Percentiles rank a stretch among this genome's conserved stretches.
Evolutionary conservation across 225 moss, liverwort and hornwort species (phyloP).

Genomic region (Neckera pumila): DNA sequence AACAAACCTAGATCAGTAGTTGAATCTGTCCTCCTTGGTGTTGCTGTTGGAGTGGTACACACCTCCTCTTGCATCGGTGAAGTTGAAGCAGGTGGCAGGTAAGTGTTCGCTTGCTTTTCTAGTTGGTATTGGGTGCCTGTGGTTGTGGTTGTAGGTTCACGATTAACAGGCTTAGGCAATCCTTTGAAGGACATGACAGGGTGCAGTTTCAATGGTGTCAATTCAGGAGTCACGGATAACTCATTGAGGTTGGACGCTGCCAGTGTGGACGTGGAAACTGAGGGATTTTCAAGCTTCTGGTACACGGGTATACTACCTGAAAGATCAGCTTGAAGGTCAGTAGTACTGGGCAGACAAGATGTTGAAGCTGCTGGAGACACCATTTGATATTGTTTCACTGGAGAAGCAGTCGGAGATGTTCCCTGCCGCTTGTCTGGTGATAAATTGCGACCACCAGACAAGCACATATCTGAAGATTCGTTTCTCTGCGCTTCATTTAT

Average conservation of each 20-base stretch:
- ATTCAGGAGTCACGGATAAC: neutral
- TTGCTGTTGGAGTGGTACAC: neutral
- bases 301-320: neutral
- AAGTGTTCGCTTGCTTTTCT: neutral
- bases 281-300: neutral
- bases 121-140: conserved; percentile 17
- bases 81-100: neutral
- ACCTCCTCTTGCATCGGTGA: conserved; percentile 3
- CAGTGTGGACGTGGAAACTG: neutral
- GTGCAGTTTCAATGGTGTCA: conserved; percentile 2
- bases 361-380: conserved; percentile 4
- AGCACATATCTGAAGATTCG: neutral
- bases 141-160: neutral
- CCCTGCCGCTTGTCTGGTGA: neutral
- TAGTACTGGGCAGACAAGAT: neutral
- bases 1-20: neutral
- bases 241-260: neutral
- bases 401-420: neutral
- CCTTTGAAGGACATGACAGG: neutral
- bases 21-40: neutral
- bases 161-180: neutral
- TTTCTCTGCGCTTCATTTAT: neutral
- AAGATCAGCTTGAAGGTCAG: neutral
- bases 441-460: neutral
- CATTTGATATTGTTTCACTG: neutral